phyloP scores from a whole-genome alignment of 192 early-diverging fungal species.

The Backusella mclennaniae region DNA sequence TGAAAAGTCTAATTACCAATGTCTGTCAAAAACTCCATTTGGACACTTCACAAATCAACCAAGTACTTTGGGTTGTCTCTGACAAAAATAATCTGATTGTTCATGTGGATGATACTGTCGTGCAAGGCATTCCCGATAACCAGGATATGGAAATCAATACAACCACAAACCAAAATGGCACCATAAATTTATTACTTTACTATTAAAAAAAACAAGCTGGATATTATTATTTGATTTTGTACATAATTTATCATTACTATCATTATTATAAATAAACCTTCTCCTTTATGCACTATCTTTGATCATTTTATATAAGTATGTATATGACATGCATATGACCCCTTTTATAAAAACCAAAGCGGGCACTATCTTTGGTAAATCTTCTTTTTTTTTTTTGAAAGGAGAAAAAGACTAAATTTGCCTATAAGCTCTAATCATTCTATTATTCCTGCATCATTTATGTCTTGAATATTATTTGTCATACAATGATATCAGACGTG shows the following conservation, averaged over 20 bases:
- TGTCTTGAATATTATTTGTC: too few relatives aligned
- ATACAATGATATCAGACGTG: too few relatives aligned
- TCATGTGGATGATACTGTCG: constrained; percentile 55
- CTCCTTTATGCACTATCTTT: background rate
- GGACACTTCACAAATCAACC: background rate
- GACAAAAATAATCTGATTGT: constrained; percentile 50
- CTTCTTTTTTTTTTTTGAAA: background rate
- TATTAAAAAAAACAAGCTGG: background rate
- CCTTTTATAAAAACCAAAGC: background rate
- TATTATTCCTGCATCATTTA: too few relatives aligned
- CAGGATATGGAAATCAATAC: constrained; percentile 1
- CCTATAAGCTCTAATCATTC: too few relatives aligned
- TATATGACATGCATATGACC: background rate
- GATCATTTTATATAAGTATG: background rate
- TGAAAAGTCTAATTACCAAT: constrained; percentile 49
- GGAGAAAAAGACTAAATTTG: background rate
- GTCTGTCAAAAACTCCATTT: constrained; percentile 16
- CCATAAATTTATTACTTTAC: background rate
- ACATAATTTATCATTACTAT: background rate
- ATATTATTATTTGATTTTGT: background rate
- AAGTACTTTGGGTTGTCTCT: background rate
- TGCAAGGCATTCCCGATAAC: constrained; percentile 52
- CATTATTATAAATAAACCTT: background rate
- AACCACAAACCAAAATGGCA: background rate
- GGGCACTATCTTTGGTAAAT: background rate